Conservation (phyloP, 2,329 filamentous ascomycete genomes). For the Fusarium sp. region DNA sequence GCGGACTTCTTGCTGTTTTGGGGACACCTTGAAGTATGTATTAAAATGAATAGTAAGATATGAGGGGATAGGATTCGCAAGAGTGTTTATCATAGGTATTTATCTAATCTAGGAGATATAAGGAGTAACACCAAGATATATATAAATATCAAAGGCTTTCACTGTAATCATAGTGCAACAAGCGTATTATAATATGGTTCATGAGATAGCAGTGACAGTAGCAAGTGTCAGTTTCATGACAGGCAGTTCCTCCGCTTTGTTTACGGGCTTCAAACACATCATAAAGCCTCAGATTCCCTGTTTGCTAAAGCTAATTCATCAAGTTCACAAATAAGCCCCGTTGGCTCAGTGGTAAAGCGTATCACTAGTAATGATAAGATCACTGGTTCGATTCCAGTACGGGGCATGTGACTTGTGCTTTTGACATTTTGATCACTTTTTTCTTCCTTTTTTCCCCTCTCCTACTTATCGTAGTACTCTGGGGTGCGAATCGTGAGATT, state of each 20-base stretch:
- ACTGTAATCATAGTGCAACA: too few relatives aligned
- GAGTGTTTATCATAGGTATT: too few relatives aligned
- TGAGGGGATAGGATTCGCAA: too few relatives aligned
- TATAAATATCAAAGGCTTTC: too few relatives aligned
- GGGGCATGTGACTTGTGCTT: slow-evolving; percentile 25
- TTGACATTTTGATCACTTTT: neutral
- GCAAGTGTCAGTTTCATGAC: too few relatives aligned
- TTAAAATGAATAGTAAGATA: too few relatives aligned
- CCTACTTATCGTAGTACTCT: neutral
- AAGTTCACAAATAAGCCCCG: slow-evolving; percentile 33
- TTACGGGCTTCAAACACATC: neutral
- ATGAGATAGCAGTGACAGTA: too few relatives aligned
- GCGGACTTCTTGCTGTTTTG: neutral
- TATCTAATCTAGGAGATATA: too few relatives aligned
- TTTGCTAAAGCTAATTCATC: fast-evolving
- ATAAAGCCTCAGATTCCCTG: fast-evolving
- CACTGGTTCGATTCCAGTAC: slow-evolving; percentile 43
- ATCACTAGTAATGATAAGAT: slow-evolving; percentile 45
- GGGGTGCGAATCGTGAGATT: neutral
- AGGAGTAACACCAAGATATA: too few relatives aligned
- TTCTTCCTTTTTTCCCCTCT: too few relatives aligned
- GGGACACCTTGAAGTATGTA: neutral
- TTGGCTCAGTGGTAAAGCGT: slow-evolving; percentile 44
- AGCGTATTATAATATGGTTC: too few relatives aligned
- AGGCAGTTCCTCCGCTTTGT: too few relatives aligned